Conservation (phyloP, 208 protist genomes). For the Leishmania gerbilli region DNA sequence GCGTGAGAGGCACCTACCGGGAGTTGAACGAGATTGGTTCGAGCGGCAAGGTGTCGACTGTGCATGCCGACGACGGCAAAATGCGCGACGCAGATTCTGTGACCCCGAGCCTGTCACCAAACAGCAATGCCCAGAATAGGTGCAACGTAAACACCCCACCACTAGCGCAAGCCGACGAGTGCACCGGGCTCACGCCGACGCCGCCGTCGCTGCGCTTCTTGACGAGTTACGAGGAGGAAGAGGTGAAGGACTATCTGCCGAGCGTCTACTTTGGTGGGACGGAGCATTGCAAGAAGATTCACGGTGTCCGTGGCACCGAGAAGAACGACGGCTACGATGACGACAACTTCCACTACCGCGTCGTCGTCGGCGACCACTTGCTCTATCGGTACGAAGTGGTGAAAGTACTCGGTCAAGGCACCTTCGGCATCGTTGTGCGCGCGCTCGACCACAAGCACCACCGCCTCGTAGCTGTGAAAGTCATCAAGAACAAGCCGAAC, state of each 20-base stretch:
- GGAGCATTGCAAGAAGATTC: conserved; percentile 58
- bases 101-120: conserved; percentile 1
- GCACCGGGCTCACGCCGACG: conserved; percentile 22
- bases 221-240: conserved; percentile 65
- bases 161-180: conserved; percentile 10
- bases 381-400: conserved; percentile 91
- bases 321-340: conserved; percentile 95
- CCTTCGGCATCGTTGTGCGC: conserved; percentile 91
- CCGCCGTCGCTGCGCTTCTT: conserved; percentile 40
- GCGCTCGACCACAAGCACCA: conserved; percentile 69
- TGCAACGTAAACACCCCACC: conserved; percentile 28
- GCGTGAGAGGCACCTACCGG: conserved; percentile 7
- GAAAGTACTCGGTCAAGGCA: conserved; percentile 80
- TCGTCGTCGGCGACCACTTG: conserved; percentile 93
- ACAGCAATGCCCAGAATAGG: conserved; percentile 11
- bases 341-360: conserved; percentile 92
- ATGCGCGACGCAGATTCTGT: conserved; percentile 12
- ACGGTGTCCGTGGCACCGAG: conserved; percentile 35
- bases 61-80: neutral
- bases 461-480: conserved; percentile 77
- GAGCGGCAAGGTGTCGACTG: conserved; percentile 7
- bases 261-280: conserved; percentile 73
- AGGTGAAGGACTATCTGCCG: conserved; percentile 62
- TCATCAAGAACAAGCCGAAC: conserved; percentile 83
- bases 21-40: neutral